Percentiles rank a stretch among this genome's conserved stretches.
Conservation (phyloP, 495 filamentous ascomycete species). For the Barbatosphaeria neglecta region DNA sequence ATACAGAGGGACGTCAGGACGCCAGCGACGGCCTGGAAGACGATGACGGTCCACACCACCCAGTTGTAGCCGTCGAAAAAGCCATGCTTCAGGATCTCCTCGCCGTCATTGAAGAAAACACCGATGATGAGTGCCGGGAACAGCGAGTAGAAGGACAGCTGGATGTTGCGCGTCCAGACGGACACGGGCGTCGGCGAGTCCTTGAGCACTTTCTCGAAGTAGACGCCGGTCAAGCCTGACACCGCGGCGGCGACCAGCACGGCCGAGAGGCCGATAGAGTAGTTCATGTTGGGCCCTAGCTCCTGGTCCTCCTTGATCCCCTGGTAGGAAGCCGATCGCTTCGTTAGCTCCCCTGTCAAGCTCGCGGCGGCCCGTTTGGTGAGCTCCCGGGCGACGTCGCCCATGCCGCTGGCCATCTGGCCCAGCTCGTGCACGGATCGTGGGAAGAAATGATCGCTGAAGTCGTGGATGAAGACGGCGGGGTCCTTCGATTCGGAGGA, state of each 20-base stretch:
- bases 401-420: conserved; percentile 28
- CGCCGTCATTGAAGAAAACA: conserved; percentile 75
- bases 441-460: conserved; percentile 54
- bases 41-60: conserved; percentile 77
- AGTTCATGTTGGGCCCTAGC: conserved; percentile 56
- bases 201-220: conserved; percentile 92
- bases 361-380: conserved; percentile 32
- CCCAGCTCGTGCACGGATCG: conserved; percentile 56
- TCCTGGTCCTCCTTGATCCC: conserved; percentile 77
- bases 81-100: conserved; percentile 67
- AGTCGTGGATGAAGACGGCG: conserved; percentile 40
- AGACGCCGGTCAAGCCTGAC: conserved; percentile 76
- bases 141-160: conserved; percentile 83
- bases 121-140: conserved; percentile 80
- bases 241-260: conserved; percentile 65
- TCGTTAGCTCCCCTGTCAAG: conserved; percentile 40
- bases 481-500: conserved; percentile 33
- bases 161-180: conserved; percentile 88
- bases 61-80: conserved; percentile 91
- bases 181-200: conserved; percentile 58
- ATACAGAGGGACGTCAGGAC: conserved; percentile 74
- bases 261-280: conserved; percentile 62
- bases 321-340: conserved; percentile 89
- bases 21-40: conserved; percentile 73
- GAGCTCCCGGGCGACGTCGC: conserved; percentile 35